Conservation (phyloP, 2,329 filamentous ascomycete species). For the Rutstroemia sp. region DNA sequence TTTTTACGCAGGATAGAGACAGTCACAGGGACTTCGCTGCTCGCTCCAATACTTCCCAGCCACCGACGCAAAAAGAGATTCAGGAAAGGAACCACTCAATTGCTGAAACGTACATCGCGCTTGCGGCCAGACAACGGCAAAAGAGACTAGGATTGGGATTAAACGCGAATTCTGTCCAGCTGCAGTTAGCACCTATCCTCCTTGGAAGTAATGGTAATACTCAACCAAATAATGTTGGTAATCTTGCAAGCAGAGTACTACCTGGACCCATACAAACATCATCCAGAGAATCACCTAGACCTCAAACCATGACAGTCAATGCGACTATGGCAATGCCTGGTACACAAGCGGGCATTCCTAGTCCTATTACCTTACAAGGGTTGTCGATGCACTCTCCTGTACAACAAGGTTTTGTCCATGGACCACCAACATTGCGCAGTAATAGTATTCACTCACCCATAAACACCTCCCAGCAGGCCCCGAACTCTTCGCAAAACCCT, state of each 20-base stretch:
- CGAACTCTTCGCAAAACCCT: neutral
- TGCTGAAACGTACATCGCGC: neutral
- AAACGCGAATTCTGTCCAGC: neutral
- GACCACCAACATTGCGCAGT: slow-evolving; percentile 8
- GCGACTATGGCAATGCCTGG: neutral
- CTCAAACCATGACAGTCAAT: neutral
- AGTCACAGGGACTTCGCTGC: slow-evolving; percentile 25
- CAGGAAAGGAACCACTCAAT: slow-evolving; percentile 18
- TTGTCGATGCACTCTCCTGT: slow-evolving; percentile 23
- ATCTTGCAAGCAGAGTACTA: no score
- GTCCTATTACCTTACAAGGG: slow-evolving; percentile 18
- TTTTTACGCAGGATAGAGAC: slow-evolving; percentile 33
- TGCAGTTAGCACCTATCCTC: neutral
- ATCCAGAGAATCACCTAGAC: neutral
- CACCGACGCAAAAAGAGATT: slow-evolving; percentile 23
- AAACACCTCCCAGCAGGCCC: neutral
- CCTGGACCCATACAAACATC: slow-evolving; percentile 2
- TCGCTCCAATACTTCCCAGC: slow-evolving; percentile 21
- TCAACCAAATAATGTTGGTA: neutral
- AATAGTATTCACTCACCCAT: slow-evolving; percentile 1
- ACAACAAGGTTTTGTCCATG: slow-evolving; percentile 14
- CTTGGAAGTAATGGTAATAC: neutral
- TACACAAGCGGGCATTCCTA: slow-evolving; percentile 14
- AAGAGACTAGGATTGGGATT: neutral
- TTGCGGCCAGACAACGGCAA: neutral